Evolutionary conservation across 2,329 filamentous ascomycete genomes (phyloP).

Genomic region (Penicillium capsulatum): DNA sequence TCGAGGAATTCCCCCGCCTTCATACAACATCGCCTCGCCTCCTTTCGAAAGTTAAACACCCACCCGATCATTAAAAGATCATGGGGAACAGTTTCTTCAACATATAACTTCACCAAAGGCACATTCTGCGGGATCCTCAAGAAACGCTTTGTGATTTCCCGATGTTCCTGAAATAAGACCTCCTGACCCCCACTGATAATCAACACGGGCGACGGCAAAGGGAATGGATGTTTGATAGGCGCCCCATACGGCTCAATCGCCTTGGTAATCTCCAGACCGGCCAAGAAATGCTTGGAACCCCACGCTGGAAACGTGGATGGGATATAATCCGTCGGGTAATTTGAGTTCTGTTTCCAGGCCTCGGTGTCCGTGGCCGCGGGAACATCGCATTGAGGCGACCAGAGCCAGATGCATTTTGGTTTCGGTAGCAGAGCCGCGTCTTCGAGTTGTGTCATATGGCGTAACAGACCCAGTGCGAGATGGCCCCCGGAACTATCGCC

Average conservation of each 20-base stretch:
- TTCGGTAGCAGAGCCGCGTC: conserved; percentile 10
- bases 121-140: conserved; percentile 6
- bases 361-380: conserved; percentile 5
- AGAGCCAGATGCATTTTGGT: conserved; percentile 15
- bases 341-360: conserved; percentile 9
- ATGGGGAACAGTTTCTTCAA: conserved; percentile 14
- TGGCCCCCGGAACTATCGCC: conserved; percentile 24
- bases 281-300: conserved; percentile 14
- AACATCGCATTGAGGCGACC: conserved; percentile 17
- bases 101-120: conserved; percentile 7
- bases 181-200: conserved; percentile 16
- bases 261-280: conserved; percentile 8
- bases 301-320: conserved; percentile 12
- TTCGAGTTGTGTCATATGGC: conserved; percentile 16
- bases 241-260: conserved; percentile 13
- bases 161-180: conserved; percentile 10
- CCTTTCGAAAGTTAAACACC: conserved; percentile 12
- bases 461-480: conserved; percentile 20
- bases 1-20: conserved; percentile 16
- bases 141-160: conserved; percentile 6
- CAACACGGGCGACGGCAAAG: conserved; percentile 17
- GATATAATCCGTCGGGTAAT: conserved; percentile 16
- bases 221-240: conserved; percentile 17
- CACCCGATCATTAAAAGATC: conserved; percentile 18
- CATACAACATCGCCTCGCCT: conserved; percentile 11